Evolutionary conservation across 208 protist species (phyloP), one percentile per base, ranked within the genome.

Genomic region (Trypanosoma theileri): DNA sequence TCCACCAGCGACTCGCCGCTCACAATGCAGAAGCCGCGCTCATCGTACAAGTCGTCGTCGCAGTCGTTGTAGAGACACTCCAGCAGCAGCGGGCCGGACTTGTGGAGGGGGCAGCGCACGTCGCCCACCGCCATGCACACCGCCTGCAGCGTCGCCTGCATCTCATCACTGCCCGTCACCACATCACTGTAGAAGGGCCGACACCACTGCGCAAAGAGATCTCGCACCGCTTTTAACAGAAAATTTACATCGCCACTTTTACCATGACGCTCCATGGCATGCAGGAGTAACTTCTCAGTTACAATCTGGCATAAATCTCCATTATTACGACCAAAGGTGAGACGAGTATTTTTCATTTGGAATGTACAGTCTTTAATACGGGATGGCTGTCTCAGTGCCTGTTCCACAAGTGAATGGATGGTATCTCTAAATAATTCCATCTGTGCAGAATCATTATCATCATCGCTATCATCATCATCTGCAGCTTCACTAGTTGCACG

Each of bases 21-120:
- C 31, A 95, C 85, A 41, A 93, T 90, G 71, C 89, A 95, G 71
- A 90, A 95, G 17, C 82, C 84, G 17, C 85, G 82, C 63, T 86
- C 77, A 31, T 85, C 62, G 60, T 91, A 93, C 24, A 91, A 56
- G 10, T 82, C 81, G 12, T 89, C 78, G 21, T 89, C 77, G 67
- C 86, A 92, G 63, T 74, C 77, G 66, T 84, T 88, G 73, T 90
- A 90, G 4, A 95, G 77, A 46, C 78, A 73, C 71, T 91, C 80
- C 53, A 93, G 54, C 52, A 95, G 71, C 67, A 78, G 56, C 44
- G 82, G 75, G 1, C 73, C 82, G 66, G 77, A 63, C 48, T 24
- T 48, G 65, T 89, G 80, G 26, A 96, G 79, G 0, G 77, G 59
- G 59, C 82, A 91, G 24, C 35, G 48, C 14, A 50, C 53, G 12